A percentile compares a stretch with the other conserved stretches of the same genome.
phyloP scores from a whole-genome alignment of 257 asterid genomes.

The Capsicum rhomboideum region DNA sequence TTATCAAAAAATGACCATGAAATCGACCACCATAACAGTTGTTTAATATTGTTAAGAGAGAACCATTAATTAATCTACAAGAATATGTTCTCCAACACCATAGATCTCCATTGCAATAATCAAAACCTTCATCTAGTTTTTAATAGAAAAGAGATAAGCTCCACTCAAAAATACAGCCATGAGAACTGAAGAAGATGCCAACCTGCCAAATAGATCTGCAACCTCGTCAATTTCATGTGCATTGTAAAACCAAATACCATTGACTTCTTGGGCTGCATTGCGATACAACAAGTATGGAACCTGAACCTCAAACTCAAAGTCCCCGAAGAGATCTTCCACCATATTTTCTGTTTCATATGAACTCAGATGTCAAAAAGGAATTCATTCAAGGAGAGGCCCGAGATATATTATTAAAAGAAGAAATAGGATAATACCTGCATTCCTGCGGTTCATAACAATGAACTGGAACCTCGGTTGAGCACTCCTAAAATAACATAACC shows the following conservation, averaged over 20 bases:
- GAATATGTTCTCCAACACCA: background rate
- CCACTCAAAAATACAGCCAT: background rate
- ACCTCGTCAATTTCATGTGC: conserved; percentile 63
- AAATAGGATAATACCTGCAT: conserved; percentile 39
- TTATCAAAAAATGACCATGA: background rate
- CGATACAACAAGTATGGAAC: conserved; percentile 70
- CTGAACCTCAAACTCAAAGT: conserved; percentile 75
- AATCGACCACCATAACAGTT: background rate
- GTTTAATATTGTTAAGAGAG: background rate
- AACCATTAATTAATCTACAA: background rate
- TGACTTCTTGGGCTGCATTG: conserved; percentile 68
- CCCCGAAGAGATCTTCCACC: conserved; percentile 75
- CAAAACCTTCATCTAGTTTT: background rate
- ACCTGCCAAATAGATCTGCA: conserved; percentile 70
- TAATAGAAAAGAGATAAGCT: background rate
- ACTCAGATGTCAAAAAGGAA: background rate
- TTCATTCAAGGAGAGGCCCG: background rate
- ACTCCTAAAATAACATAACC: conserved; percentile 45
- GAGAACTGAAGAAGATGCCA: conserved; percentile 3
- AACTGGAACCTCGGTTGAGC: conserved; percentile 78
- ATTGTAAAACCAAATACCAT: conserved; percentile 88
- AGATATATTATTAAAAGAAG: background rate
- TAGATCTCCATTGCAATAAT: background rate
- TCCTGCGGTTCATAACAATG: conserved; percentile 75
- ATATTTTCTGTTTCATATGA: conserved; percentile 45